Base-by-base conservation (phyloP, 495 filamentous ascomycete species). In the Penicillium odoratum region DNA sequence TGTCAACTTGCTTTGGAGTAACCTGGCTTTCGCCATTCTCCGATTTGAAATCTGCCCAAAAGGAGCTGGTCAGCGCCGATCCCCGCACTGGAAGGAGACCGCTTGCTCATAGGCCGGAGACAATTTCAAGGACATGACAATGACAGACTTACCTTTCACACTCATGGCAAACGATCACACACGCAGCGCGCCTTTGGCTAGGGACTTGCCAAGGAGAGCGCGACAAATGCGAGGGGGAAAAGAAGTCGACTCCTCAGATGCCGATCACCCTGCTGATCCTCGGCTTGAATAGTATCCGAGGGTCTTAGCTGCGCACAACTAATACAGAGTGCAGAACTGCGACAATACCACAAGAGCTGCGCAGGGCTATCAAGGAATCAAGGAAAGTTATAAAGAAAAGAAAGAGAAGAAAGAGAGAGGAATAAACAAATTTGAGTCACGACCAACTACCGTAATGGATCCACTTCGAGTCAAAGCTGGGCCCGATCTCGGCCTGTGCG, bases 11-110 rank as follows among this genome's bases (percentile, higher is more conserved):
- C 18, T 51, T 43, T 29, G 30, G 29, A 47, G 18, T 62, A 28
- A 60, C 46, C 51, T 71, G 73, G 29, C 63, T 65, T 45, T 69
- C 65, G 55, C 65, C 71, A 48, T 69, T 65, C 10, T 68, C 63
- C 3, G 54, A 45, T 31, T 62, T 61, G 43, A 67, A 48, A 53
- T 73, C 74, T 57, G 43, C 21, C 21, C 7, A 8, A n/a, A 9
- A 25, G 3, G 30, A 44, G 66, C 16, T 18, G 40, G 57, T 70
- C n/a, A 69, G 67, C 45, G 28, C 13, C 16, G 42, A 34, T 42
- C 29, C 13, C 31, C 42, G 28, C 15, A 51, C 15, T 16, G 38
- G n/a, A 40, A n/a, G 31, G 10, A 40, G n/a, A 40, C 4, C 33
- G 33, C 10, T 9, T 36, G 11, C 5, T 16, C 38, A 40, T 40